phyloP scores from a whole-genome alignment of 1,139 yeast species.

The Protomyces inundatus region DNA sequence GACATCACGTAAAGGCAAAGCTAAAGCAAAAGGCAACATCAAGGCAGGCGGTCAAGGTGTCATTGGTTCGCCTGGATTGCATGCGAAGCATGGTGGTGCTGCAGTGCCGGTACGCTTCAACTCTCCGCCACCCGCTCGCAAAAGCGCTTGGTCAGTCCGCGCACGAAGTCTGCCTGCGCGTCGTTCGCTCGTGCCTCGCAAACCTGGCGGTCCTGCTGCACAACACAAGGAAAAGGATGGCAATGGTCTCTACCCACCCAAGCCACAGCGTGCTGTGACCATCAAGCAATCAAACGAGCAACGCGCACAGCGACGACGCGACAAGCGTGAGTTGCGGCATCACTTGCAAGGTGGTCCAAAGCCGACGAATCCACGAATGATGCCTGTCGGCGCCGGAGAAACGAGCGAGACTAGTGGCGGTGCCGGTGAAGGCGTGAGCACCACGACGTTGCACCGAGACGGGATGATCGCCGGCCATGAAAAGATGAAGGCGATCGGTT shows the following conservation, averaged over 20 bases:
- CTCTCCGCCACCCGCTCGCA: background rate
- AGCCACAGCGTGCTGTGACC: conserved; percentile 23
- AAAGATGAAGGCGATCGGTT: conserved; percentile 19
- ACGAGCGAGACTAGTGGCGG: background rate
- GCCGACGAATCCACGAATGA: background rate
- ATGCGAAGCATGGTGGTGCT: background rate
- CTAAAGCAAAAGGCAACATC: too few species aligned
- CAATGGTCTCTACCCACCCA: conserved; percentile 9
- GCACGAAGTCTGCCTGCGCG: background rate
- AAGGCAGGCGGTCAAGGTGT: background rate
- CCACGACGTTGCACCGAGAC: background rate
- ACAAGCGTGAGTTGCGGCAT: conserved; percentile 16
- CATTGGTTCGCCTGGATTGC: background rate
- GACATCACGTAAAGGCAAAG: too few species aligned
- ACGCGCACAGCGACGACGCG: conserved; percentile 22
- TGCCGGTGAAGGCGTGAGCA: background rate
- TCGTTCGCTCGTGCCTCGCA: background rate
- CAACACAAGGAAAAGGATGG: background rate
- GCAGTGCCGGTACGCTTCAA: background rate
- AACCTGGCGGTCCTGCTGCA: background rate
- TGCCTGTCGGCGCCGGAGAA: too few species aligned
- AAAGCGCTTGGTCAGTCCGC: background rate
- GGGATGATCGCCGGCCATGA: conserved; percentile 3
- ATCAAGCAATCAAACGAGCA: conserved; percentile 25
- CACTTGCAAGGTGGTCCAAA: conserved; percentile 8